Evolutionary conservation across 2,329 filamentous ascomycete genomes (phyloP), one percentile per base, ranked within the genome.

Genomic region (Trichoderma koningii): DNA sequence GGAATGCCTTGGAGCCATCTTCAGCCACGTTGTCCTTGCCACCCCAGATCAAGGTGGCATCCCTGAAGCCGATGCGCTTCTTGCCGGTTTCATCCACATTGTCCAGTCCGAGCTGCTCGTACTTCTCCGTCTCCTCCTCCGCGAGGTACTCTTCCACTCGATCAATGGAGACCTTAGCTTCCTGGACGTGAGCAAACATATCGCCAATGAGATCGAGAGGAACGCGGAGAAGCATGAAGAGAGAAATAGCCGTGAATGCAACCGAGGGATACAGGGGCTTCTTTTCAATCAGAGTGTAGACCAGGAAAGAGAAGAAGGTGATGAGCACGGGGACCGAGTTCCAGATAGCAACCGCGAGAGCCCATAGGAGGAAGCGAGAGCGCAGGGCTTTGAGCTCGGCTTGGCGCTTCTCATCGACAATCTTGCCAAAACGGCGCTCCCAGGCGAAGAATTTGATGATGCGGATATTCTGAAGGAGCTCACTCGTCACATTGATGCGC

Each of bases 381-480:
- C 93, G 89, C 63, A 99, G 78, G 38, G 92, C 87, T 71, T 85
- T 87, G 59, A 99, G 83, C 76, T 99, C 95, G 3, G 82, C 82
- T 50, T 83, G 82, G 68, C 95, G 88, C 79, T 97, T 97, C 75
- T 97, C 94, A 67, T 96, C 90, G 41, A 99, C 92, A 63, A 92
- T 87, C 23, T 87, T 85, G 65, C 91, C 87, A 75, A 97, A 99
- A 2, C 94, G 90, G 71, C 93, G 88, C 76, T 99, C 95, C 95
- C 95, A 99, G 0, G 95, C 94, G 75, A 99, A 99, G 77, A 95
- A 99, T 75, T 99, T 99, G 85, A 99, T 98, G 75, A 99, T 97
- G 59, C 95, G 88, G 69, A 99, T 98, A 72, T 98, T 99, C 74
- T 96, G 93, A 30, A 99, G 82, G 7, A 98, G 91, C 77, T 99